These are phyloP conservation scores for Aspergillus carlsbadensis DNA, from an alignment of 495 filamentous ascomycete species.

Conservation along the genomic window DNA sequence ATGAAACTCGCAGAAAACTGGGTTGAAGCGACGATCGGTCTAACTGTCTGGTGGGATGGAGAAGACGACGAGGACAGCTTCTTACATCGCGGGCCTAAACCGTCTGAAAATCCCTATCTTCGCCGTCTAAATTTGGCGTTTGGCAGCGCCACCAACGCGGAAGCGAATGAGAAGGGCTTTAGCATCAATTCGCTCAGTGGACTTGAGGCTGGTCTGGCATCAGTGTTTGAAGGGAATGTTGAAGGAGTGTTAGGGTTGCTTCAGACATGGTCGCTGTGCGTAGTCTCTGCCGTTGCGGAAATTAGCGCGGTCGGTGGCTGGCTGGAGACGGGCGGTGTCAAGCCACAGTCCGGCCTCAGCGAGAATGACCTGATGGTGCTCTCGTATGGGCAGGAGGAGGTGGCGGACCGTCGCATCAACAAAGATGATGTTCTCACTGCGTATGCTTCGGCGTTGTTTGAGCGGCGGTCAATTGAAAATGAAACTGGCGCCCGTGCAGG, in stretches of 20 bases:
- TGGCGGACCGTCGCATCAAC: slow-evolving; percentile 22
- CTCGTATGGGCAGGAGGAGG: slow-evolving; percentile 43
- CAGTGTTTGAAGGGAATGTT: slow-evolving; percentile 72
- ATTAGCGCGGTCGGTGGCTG: slow-evolving; percentile 73
- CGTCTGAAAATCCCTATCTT: slow-evolving; percentile 48
- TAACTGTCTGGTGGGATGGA: slow-evolving; percentile 89
- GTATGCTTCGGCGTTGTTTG: slow-evolving; percentile 61
- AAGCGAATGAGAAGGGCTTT: slow-evolving; percentile 50
- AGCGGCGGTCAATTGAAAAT: slow-evolving; percentile 41
- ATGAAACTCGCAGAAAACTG: slow-evolving; percentile 72
- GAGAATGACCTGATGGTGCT: slow-evolving; percentile 64
- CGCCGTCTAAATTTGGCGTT: slow-evolving; percentile 53
- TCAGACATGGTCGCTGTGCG: slow-evolving; percentile 71
- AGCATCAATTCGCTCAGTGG: slow-evolving; percentile 68
- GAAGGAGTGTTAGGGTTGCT: slow-evolving; percentile 72
- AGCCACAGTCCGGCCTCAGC: slow-evolving; percentile 44
- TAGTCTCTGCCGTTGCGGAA: slow-evolving; percentile 76
- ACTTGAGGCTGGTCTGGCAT: slow-evolving; percentile 76
- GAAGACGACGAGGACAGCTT: slow-evolving; percentile 52
- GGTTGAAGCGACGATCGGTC: slow-evolving; percentile 77
- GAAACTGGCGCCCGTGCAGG: slow-evolving; percentile 56
- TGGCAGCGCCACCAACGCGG: slow-evolving; percentile 44
- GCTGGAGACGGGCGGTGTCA: slow-evolving; percentile 47
- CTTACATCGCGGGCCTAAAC: slow-evolving; percentile 25
- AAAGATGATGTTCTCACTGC: slow-evolving; percentile 72